Percentiles rank a stretch among this genome's conserved stretches.
Conservation (phyloP, 108 stramenopile genomes). For the Stephanodiscus minutulus region DNA sequence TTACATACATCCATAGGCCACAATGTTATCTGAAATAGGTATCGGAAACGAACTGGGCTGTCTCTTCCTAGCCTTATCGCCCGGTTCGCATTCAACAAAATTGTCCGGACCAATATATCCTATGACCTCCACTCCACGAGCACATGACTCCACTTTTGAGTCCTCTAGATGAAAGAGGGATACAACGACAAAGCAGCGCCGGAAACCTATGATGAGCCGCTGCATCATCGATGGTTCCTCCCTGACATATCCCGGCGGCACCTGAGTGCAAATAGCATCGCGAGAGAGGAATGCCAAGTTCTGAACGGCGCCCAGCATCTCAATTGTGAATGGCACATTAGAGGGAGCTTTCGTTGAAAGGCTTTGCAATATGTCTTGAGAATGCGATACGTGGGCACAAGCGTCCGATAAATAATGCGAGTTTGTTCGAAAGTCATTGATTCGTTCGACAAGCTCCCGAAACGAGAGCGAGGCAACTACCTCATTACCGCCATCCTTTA, state of each 20-base stretch:
- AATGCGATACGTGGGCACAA: neutral
- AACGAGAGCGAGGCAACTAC: slow-evolving; percentile 24
- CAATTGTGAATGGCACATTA: neutral
- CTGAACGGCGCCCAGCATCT: slow-evolving; percentile 36
- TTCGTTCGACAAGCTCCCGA: slow-evolving; percentile 13
- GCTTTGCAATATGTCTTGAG: slow-evolving; percentile 10
- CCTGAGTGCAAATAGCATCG: slow-evolving; percentile 18
- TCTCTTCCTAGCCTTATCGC: slow-evolving; percentile 29
- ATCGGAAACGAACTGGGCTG: slow-evolving; percentile 36
- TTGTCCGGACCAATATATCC: slow-evolving; percentile 43
- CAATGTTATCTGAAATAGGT: slow-evolving; percentile 38
- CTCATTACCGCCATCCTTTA: neutral
- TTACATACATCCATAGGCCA: slow-evolving; percentile 45
- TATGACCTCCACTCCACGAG: slow-evolving; percentile 27
- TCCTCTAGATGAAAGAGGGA: slow-evolving; percentile 21
- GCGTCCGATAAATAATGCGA: neutral
- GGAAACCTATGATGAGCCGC: slow-evolving; percentile 41
- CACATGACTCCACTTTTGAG: slow-evolving; percentile 17
- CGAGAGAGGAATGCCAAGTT: slow-evolving; percentile 35
- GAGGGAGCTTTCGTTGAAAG: neutral
- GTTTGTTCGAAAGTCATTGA: slow-evolving; percentile 16
- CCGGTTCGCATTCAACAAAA: slow-evolving; percentile 16
- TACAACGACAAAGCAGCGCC: slow-evolving; percentile 32
- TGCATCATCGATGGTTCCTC: slow-evolving; percentile 18
- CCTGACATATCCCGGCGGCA: slow-evolving; percentile 19